phyloP scores from a whole-genome alignment of 805 yeast genomes.

The Monosporozyma aerobia region DNA sequence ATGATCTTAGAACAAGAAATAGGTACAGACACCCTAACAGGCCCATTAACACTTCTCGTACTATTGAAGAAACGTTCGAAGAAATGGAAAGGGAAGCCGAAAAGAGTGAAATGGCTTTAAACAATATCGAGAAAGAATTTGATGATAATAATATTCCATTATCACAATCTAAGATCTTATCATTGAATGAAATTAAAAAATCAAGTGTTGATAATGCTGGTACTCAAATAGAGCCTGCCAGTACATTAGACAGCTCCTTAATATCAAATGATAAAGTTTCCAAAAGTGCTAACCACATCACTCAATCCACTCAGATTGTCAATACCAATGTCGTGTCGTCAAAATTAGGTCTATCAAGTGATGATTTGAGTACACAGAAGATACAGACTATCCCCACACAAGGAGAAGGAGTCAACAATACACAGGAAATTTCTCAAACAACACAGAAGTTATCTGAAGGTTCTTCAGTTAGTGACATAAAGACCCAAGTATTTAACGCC shows the following conservation, averaged over 20 bases:
- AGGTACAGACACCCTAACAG: not conserved
- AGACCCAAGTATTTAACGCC: not conserved
- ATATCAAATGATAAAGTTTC: not conserved
- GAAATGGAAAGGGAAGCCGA: not conserved
- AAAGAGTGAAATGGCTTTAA: not conserved
- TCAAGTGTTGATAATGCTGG: not conserved
- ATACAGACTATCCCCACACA: not conserved
- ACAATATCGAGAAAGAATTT: not conserved
- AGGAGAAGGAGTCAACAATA: not conserved
- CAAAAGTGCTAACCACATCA: not conserved
- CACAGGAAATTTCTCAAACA: not conserved
- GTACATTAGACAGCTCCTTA: not conserved
- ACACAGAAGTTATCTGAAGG: not conserved
- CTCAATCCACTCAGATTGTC: not conserved
- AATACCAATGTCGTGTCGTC: not conserved
- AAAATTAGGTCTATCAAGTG: not conserved
- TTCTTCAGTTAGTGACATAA: not conserved
- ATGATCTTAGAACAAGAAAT: not conserved
- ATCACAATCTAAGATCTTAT: not conserved
- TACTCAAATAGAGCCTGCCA: not conserved
- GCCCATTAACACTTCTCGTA: not conserved
- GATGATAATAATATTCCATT: not conserved
- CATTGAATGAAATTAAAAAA: not conserved
- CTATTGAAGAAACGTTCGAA: not conserved
- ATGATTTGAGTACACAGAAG: not conserved